Evolutionary conservation across 768 basidiomycete species (phyloP), one percentile per base, ranked within the genome.

Genomic region (Mycena galericulata): DNA sequence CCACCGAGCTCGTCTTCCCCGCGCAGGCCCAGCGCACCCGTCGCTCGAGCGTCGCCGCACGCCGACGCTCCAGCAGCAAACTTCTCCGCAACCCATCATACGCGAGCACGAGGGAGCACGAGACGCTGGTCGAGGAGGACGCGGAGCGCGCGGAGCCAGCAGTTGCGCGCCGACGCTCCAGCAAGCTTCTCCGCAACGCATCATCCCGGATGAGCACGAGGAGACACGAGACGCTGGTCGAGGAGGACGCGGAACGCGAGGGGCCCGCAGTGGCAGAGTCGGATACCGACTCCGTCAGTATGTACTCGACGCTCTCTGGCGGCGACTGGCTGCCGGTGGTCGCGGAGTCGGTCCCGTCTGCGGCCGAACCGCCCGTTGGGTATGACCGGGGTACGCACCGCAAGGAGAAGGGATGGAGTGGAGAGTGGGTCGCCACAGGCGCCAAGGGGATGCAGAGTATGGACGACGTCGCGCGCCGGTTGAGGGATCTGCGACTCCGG

Each of bases 1-100:
- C 85, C 27, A 55, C 80, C 4, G 84, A 83, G 62, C 82, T 86
- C 43, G 77, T 86, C 29, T 71, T 68, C 60, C 63, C 63, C 5
- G 38, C 27, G n/a, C 8, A 24, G n/a, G 34, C 18, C 32, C 3
- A 12, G 20, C 14, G 14, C 4, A 10, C 20, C 6, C 47, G 45
- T 6, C 58, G 53, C 32, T 34, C 45, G 0, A 49, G 55, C 49
- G 50, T 30, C n/a, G 32, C 51, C 38, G 1, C 46, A 17, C 40
- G 41, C 7, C 64, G 64, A 1, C 64, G 64, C 46, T 32, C 64
- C 10, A 18, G 15, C 18, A 17, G 41, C n/a, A n/a, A n/a, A 11
- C 64, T 50, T 20, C 6, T 32, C n/a, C 64, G 64, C 26, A 29
- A 29, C 27, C 18, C 53, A 6, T 54, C 62, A 1, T 18, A 51